These are phyloP conservation scores for Pestalotiopsis sp. DNA, from an alignment of 2,329 filamentous ascomycete species.

Conservation along the genomic window DNA sequence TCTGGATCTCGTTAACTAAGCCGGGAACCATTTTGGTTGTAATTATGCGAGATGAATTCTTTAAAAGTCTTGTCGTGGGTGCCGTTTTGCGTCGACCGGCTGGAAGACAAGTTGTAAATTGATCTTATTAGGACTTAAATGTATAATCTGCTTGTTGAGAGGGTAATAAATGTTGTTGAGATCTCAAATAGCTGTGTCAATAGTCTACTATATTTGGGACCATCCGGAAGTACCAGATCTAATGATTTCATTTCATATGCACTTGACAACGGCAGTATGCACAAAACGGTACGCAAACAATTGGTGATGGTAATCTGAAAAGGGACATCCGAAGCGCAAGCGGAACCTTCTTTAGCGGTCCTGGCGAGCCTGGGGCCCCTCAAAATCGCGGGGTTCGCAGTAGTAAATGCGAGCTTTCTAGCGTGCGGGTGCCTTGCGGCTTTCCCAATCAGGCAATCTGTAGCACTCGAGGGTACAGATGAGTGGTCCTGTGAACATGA, in stretches of 20 bases:
- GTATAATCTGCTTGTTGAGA: neutral
- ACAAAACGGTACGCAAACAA: neutral
- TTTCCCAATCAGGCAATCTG: constrained; percentile 7
- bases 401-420: neutral
- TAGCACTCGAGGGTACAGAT: neutral
- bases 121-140: neutral
- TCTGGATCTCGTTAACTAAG: constrained; percentile 1
- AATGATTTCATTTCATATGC: neutral
- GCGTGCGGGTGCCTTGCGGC: neutral
- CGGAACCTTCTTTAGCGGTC: constrained; percentile 4
- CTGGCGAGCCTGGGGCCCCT: neutral
- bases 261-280: neutral
- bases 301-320: neutral
- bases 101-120: neutral
- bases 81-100: neutral
- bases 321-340: constrained; percentile 7
- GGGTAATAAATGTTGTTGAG: neutral
- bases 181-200: neutral
- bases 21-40: constrained; percentile 10
- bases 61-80: neutral
- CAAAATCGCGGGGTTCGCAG: constrained; percentile 2
- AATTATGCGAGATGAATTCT: neutral
- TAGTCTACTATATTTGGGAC: neutral
- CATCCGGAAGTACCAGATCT: neutral
- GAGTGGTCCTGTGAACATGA: neutral